Evolutionary conservation across 2,329 filamentous ascomycete genomes (phyloP).

Genomic region (Cladophialophora exuberans): DNA sequence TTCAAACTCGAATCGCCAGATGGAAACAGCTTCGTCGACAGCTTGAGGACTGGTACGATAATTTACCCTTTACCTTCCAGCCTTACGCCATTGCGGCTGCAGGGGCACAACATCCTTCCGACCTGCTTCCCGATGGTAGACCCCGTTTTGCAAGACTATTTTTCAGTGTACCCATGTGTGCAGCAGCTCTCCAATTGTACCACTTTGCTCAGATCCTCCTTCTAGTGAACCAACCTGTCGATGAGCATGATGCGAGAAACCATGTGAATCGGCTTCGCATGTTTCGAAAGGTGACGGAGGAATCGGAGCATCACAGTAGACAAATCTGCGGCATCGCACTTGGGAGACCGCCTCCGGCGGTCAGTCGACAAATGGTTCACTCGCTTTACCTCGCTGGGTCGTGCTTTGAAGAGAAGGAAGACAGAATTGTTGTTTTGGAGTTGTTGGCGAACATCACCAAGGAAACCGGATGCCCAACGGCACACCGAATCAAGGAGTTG

Average conservation of each 20-base stretch:
- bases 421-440: constrained; percentile 59
- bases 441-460: constrained; percentile 62
- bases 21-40: constrained; percentile 61
- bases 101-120: constrained; percentile 36
- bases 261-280: constrained; percentile 58
- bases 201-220: constrained; percentile 67
- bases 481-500: constrained; percentile 55
- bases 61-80: constrained; percentile 63
- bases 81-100: constrained; percentile 57
- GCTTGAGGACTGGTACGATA: constrained; percentile 62
- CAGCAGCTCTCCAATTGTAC: constrained; percentile 67
- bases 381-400: constrained; percentile 66
- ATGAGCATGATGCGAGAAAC: constrained; percentile 56
- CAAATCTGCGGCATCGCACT: constrained; percentile 66
- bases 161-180: constrained; percentile 67
- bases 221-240: constrained; percentile 62
- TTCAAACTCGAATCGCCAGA: constrained; percentile 42
- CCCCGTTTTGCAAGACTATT: constrained; percentile 56
- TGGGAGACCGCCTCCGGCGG: constrained; percentile 58
- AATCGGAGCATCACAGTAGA: constrained; percentile 60
- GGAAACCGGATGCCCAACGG: constrained; percentile 67
- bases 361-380: constrained; percentile 62
- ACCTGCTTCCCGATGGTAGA: constrained; percentile 39
- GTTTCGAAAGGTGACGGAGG: constrained; percentile 60
- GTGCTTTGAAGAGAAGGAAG: constrained; percentile 58